phyloP scores from a whole-genome alignment of 257 asterid species.

The Gardenia jasminoides region DNA sequence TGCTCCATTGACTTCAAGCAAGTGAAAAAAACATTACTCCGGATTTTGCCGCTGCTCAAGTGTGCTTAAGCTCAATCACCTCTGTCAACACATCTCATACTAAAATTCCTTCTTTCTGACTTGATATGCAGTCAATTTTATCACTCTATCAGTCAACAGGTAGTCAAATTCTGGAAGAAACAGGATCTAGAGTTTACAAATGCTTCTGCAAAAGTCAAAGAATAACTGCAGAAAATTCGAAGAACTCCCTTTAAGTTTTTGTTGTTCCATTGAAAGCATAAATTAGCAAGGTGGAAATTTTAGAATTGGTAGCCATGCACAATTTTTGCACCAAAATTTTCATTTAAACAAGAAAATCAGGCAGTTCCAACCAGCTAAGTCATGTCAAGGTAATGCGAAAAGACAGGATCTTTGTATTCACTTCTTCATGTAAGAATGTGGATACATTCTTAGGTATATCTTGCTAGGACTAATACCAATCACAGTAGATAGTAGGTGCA shows the following conservation, averaged over 20 bases:
- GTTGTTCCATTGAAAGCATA: neutral
- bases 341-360: neutral
- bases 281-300: neutral
- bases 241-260: neutral
- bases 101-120: too few relatives aligned
- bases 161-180: neutral
- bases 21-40: too few relatives aligned
- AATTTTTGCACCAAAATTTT: neutral
- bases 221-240: neutral
- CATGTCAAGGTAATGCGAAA: neutral
- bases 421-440: neutral
- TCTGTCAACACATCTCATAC: neutral
- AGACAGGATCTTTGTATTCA: neutral
- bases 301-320: neutral
- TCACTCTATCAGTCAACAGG: neutral
- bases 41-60: too few relatives aligned
- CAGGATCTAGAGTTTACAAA: neutral
- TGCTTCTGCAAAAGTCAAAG: neutral
- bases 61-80: too few relatives aligned
- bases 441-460: neutral
- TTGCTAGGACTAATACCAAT: neutral
- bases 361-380: neutral
- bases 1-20: too few relatives aligned
- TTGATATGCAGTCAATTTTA: neutral
- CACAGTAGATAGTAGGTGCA: too few relatives aligned